Conservation (phyloP, 768 basidiomycete species). For the Russula olivacea region DNA sequence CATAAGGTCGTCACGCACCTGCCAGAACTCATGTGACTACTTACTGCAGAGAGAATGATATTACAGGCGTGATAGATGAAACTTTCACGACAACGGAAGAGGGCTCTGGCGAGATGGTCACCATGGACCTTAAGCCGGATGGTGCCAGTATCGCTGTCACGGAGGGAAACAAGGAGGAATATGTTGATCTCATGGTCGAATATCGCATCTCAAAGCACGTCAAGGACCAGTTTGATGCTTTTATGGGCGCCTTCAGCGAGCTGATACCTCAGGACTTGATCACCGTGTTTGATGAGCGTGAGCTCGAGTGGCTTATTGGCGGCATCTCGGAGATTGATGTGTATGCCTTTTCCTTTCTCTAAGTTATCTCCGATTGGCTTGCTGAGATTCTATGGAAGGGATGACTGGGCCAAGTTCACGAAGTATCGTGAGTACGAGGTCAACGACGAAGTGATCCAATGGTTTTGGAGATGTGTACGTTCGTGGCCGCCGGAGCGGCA, state of each 20-base stretch:
- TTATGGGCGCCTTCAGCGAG: slow-evolving; percentile 99
- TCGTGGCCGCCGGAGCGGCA: slow-evolving; percentile 98
- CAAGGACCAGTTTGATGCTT: slow-evolving; percentile 97
- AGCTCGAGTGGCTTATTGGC: slow-evolving; percentile 93
- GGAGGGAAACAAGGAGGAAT: slow-evolving; percentile 98
- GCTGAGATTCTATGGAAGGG: slow-evolving; percentile 39
- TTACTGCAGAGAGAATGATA: slow-evolving; percentile 83
- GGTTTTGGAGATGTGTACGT: slow-evolving; percentile 99
- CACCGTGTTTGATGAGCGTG: slow-evolving; percentile 98
- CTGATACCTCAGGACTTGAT: slow-evolving; percentile 96
- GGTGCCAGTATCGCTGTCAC: slow-evolving; percentile 85
- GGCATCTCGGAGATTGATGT: slow-evolving; percentile 99
- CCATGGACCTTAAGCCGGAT: slow-evolving; percentile 87
- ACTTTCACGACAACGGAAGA: slow-evolving; percentile 97
- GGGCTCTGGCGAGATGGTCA: slow-evolving; percentile 96
- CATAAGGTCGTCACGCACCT: slow-evolving; percentile 3
- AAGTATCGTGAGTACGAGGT: slow-evolving; percentile 96
- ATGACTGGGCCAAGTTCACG: slow-evolving; percentile 99
- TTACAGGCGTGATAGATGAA: slow-evolving; percentile 96
- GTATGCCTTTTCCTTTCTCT: slow-evolving; percentile 42
- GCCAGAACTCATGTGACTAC: slow-evolving; percentile 20
- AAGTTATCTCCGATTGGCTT: not conserved
- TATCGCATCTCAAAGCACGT: slow-evolving; percentile 97
- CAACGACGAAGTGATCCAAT: slow-evolving; percentile 94
- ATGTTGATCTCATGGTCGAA: slow-evolving; percentile 89